phyloP scores from a whole-genome alignment of 495 filamentous ascomycete species.

The Aspergillus hancockii region DNA sequence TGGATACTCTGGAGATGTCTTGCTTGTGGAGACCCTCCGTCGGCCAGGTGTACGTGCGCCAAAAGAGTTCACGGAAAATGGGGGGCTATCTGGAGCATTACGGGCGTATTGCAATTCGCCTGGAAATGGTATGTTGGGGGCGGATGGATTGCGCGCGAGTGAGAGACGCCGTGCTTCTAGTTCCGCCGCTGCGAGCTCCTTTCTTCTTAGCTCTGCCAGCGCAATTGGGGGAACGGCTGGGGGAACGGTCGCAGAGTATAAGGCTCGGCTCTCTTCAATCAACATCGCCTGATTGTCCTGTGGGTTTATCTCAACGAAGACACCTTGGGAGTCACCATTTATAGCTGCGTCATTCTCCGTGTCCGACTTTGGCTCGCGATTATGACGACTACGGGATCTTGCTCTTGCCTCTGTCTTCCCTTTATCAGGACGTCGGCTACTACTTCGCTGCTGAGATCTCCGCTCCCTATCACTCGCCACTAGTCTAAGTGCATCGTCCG shows the following conservation, averaged over 20 bases:
- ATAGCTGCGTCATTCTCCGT: conserved; percentile 13
- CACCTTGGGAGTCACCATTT: background rate
- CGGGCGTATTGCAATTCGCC: conserved; percentile 51
- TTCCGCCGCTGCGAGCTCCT: conserved; percentile 80
- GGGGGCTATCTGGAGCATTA: conserved; percentile 36
- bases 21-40: conserved; percentile 37
- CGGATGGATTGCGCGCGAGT: conserved; percentile 74
- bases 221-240: conserved; percentile 31
- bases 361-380: conserved; percentile 26
- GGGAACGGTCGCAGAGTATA: conserved; percentile 26
- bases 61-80: conserved; percentile 39
- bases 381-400: conserved; percentile 51
- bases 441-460: conserved; percentile 59
- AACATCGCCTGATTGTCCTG: conserved; percentile 24
- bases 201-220: conserved; percentile 51
- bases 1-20: conserved; percentile 48
- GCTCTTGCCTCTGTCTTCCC: conserved; percentile 45
- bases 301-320: conserved; percentile 8
- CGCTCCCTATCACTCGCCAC: conserved; percentile 63
- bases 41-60: conserved; percentile 44
- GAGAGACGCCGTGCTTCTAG: conserved; percentile 84
- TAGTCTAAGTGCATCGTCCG: conserved; percentile 60
- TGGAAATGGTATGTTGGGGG: conserved; percentile 79
- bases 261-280: conserved; percentile 23
- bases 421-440: conserved; percentile 48